Evolutionary conservation across 768 basidiomycete genomes (phyloP).

Genomic region (Lactarius sanguifluus): DNA sequence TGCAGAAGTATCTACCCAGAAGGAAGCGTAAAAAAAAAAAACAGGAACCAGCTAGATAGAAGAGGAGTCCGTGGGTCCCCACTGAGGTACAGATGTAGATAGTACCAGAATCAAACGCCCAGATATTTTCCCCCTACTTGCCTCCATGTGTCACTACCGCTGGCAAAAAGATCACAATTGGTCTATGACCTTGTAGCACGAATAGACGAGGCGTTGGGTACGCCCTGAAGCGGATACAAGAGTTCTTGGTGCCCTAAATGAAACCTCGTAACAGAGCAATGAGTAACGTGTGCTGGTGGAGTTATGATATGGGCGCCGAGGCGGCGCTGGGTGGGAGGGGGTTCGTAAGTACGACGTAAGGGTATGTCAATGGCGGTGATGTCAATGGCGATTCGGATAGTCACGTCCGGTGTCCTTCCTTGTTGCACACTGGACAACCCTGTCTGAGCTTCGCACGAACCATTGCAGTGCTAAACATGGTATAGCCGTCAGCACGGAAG

Average conservation of each 20-base stretch:
- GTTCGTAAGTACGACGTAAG: background rate
- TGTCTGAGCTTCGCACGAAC: constrained; percentile 61
- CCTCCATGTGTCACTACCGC: background rate
- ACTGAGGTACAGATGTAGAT: background rate
- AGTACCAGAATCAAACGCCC: background rate
- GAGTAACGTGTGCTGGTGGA: background rate
- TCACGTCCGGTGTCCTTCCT: constrained; percentile 48
- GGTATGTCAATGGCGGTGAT: constrained; percentile 1
- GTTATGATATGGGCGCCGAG: background rate
- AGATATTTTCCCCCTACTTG: background rate
- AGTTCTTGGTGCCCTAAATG: background rate
- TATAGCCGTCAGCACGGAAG: background rate
- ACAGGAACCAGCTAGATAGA: background rate
- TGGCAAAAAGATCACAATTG: background rate
- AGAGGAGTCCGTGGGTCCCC: background rate
- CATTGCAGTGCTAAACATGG: constrained; percentile 58
- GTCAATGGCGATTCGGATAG: background rate
- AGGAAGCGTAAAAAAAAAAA: background rate
- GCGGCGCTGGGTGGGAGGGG: background rate
- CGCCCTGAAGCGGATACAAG: background rate
- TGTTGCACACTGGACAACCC: constrained; percentile 79
- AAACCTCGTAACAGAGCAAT: background rate
- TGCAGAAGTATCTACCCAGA: background rate
- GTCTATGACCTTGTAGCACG: background rate
- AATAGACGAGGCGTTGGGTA: background rate